Evolutionary conservation across 257 asterid species (phyloP), one percentile per base, ranked within the genome.

Genomic region (Prunella vulgaris): DNA sequence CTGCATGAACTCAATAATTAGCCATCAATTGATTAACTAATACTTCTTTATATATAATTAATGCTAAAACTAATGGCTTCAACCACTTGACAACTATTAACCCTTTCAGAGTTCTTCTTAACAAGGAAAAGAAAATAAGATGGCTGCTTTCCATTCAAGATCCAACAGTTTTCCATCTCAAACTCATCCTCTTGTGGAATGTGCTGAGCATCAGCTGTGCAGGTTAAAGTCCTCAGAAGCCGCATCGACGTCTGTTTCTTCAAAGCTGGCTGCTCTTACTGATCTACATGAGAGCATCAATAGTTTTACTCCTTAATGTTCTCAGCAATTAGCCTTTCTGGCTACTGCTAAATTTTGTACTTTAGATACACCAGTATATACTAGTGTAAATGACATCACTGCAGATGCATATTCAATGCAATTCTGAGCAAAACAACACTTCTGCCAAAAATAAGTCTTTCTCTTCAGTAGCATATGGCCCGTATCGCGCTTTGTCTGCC

Each of bases 211-310:
- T 48, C 76, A 73, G 0, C 25, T 79, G 20, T 60, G 49, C 49
- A 79, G 79, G 37, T 64, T 81, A 64, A 79, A 68, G 61, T 60
- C 78, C 42, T 77, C 38, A 3, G 37, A 57, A 14, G 60, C n/a
- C 12, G 1, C 60, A 9, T 54, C 60, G 10, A 56, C 78, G 3
- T 68, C 60, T 4, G 20, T 76, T n/a, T 79, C 71, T 57, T 30
- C 70, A 33, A 76, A 49, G 37, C 76, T 85, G 78, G 75, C 76
- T 59, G 75, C 77, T 54, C 82, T 85, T 17, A 68, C 9, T 71
- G 70, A 72, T 9, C 40, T 85, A 40, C 82, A 81, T 10, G 79
- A 81, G 9, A 60, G 46, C 28, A 27, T 85, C 17, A 77, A 76
- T 2, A 51, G 81, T 74, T 56, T 71, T 79, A 37, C 77, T 78